Evolutionary conservation across 2,329 filamentous ascomycete genomes (phyloP).

Genomic region (Fonsecaea monophora): DNA sequence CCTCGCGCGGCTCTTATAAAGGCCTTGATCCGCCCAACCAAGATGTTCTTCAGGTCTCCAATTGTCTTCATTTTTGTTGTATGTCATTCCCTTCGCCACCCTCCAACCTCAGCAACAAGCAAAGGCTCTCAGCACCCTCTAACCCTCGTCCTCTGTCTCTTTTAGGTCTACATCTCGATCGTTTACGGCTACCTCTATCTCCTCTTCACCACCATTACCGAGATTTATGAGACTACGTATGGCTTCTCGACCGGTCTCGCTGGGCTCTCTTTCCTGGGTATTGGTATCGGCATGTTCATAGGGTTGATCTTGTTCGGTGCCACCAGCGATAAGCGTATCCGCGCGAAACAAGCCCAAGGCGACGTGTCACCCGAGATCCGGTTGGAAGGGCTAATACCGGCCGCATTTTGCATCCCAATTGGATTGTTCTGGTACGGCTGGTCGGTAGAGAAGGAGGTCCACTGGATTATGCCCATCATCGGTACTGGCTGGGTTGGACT

Average conservation of each 20-base stretch:
- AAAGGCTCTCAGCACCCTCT: constrained; percentile 32
- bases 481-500: constrained; percentile 50
- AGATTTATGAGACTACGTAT: constrained; percentile 66
- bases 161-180: constrained; percentile 55
- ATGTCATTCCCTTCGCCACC: constrained; percentile 33
- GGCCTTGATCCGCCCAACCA: constrained; percentile 59
- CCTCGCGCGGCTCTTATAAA: constrained; percentile 11
- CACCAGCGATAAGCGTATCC: constrained; percentile 52
- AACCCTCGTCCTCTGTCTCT: neutral
- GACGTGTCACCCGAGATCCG: constrained; percentile 59
- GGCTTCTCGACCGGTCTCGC: constrained; percentile 58
- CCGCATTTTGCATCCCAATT: constrained; percentile 54
- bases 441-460: constrained; percentile 41
- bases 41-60: constrained; percentile 61
- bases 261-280: constrained; percentile 66
- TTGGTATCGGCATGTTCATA: constrained; percentile 64
- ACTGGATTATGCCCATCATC: constrained; percentile 57
- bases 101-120: neutral
- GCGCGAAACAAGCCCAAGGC: constrained; percentile 38
- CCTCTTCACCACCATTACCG: constrained; percentile 65
- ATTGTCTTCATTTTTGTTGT: constrained; percentile 59
- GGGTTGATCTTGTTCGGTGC: constrained; percentile 55
- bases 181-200: constrained; percentile 67
- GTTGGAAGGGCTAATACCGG: constrained; percentile 59
- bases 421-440: constrained; percentile 60